Percentiles rank a stretch among this genome's conserved stretches.
These are phyloP conservation scores for Cydonia oblonga DNA, from an alignment of 331 rosid species.

Conservation along the genomic window DNA sequence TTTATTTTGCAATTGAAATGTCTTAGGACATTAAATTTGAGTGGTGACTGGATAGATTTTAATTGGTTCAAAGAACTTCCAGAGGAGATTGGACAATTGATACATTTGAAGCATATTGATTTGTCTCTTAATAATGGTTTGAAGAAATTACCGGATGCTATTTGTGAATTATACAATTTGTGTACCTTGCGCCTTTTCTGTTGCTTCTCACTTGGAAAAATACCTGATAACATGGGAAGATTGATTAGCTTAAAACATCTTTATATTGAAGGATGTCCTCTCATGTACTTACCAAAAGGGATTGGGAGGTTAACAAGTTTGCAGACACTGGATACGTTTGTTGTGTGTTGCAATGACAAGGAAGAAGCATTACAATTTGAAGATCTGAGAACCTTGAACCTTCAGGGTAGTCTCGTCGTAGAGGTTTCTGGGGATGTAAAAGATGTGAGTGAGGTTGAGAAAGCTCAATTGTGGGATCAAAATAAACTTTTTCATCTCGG, in stretches of 20 bases:
- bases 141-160: neutral
- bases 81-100: neutral
- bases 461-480: neutral
- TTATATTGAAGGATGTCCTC: neutral
- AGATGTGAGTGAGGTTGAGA: neutral
- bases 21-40: neutral
- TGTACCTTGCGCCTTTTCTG: neutral
- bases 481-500: neutral
- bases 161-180: neutral
- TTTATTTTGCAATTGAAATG: neutral
- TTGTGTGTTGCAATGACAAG: neutral
- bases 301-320: neutral
- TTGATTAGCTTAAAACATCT: neutral
- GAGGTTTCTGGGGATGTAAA: no score
- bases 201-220: rapidly evolving
- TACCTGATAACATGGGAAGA: neutral
- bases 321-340: neutral
- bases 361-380: neutral
- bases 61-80: neutral
- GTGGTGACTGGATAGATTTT: rapidly evolving
- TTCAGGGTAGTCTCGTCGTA: neutral
- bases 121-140: rapidly evolving
- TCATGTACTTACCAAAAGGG: neutral
- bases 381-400: neutral
- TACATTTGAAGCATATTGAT: neutral